A percentile compares a stretch with the other conserved stretches of the same genome.
Evolutionary conservation across 495 filamentous ascomycete species (phyloP).

Genomic region (Penicillium lagena): DNA sequence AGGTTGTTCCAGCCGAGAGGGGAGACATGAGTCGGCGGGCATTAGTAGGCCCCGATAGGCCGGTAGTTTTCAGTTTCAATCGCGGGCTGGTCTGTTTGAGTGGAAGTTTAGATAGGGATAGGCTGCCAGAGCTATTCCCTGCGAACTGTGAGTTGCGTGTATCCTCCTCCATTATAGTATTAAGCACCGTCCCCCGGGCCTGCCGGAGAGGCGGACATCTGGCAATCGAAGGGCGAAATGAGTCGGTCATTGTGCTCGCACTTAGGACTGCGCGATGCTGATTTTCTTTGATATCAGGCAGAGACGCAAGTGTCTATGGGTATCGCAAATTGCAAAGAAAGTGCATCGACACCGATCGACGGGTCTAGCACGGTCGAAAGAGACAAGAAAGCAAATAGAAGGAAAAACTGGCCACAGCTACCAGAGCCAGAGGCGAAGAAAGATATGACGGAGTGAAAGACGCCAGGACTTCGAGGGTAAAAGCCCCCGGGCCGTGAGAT

Average conservation of each 20-base stretch:
- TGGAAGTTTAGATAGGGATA: constrained; percentile 1
- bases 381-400: constrained; percentile 9
- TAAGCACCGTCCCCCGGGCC: constrained; percentile 66
- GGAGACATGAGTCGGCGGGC: constrained; percentile 30
- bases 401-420: constrained; percentile 24
- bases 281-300: constrained; percentile 7
- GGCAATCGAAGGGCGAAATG: constrained; percentile 50
- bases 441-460: constrained; percentile 15
- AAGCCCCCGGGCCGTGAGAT: constrained; percentile 6
- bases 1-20: constrained; percentile 28
- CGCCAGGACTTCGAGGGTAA: constrained; percentile 8
- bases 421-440: constrained; percentile 27
- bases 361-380: constrained; percentile 14
- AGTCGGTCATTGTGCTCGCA: constrained; percentile 49
- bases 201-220: constrained; percentile 58
- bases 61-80: constrained; percentile 32
- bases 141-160: constrained; percentile 27
- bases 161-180: constrained; percentile 77
- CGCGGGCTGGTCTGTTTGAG: constrained; percentile 18
- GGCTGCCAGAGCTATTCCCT: constrained; percentile 7
- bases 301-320: constrained; percentile 22
- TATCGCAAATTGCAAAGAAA: constrained; percentile 26
- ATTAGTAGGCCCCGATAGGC: constrained; percentile 24
- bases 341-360: constrained; percentile 40
- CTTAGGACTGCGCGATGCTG: constrained; percentile 12